phyloP scores from a whole-genome alignment of 1,139 yeast genomes.

The Kluyveromyces marxianus region DNA sequence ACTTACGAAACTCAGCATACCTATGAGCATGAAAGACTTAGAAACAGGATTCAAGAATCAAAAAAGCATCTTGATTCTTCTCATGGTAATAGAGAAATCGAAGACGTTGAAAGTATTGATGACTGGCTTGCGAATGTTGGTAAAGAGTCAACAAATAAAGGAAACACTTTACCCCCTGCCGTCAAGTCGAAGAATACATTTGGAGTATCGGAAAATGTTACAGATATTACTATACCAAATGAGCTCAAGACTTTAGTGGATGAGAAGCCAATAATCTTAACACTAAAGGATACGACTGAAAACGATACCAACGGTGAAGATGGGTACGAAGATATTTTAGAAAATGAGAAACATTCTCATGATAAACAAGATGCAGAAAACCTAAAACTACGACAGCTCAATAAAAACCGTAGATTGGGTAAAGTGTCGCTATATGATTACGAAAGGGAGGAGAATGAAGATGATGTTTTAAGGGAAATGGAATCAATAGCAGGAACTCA shows the following conservation, averaged over 20 bases:
- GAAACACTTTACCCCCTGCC: not conserved
- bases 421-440: conserved; percentile 31
- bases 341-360: conserved; percentile 14
- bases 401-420: conserved; percentile 15
- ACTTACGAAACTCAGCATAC: too few relatives aligned
- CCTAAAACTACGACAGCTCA: conserved; percentile 19
- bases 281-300: conserved; percentile 54
- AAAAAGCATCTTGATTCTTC: conserved; percentile 18
- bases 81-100: conserved; percentile 12
- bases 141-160: conserved; percentile 5
- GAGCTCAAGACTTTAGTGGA: conserved; percentile 11
- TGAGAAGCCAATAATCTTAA: conserved; percentile 44
- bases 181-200: too few relatives aligned
- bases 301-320: conserved; percentile 37
- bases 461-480: conserved; percentile 12
- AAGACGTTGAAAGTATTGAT: conserved; percentile 32
- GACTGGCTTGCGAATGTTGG: conserved; percentile 36
- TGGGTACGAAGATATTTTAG: conserved; percentile 16
- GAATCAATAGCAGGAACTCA: not conserved
- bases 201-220: too few relatives aligned
- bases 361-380: conserved; percentile 17
- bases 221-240: conserved; percentile 12
- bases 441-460: conserved; percentile 30
- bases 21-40: conserved; percentile 12
- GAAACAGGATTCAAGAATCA: conserved; percentile 7